Percentiles rank a stretch among this genome's conserved stretches.
Conservation (phyloP, 2,329 filamentous ascomycete species). For the Grosmannia huntii region DNA sequence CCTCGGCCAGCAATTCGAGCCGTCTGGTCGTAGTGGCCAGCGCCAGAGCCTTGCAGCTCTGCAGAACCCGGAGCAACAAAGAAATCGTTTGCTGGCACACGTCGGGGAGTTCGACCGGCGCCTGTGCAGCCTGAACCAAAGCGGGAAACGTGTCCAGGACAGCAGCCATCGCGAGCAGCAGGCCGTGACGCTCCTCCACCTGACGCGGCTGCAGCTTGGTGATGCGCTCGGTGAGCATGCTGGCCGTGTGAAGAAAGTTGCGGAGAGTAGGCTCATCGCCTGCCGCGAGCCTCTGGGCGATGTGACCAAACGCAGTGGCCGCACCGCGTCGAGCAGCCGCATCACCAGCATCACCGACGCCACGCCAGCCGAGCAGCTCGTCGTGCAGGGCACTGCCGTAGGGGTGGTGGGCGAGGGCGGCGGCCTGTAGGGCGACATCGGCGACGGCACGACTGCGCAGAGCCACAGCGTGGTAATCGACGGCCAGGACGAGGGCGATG, state of each 20-base stretch:
- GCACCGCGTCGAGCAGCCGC: conserved; percentile 59
- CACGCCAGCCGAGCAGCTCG: conserved; percentile 71
- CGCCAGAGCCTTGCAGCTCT: conserved; percentile 23
- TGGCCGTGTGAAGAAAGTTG: conserved; percentile 15
- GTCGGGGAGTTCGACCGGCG: background rate
- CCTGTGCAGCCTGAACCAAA: conserved; percentile 9
- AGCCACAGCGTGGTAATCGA: conserved; percentile 90
- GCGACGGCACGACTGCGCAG: conserved; percentile 71
- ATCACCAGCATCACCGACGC: conserved; percentile 67
- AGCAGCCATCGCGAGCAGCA: conserved; percentile 48
- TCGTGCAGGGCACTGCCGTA: conserved; percentile 59
- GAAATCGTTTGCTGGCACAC: background rate
- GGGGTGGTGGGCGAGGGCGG: conserved; percentile 48
- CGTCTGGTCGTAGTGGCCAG: conserved; percentile 40
- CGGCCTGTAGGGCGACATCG: conserved; percentile 59
- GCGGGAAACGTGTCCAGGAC: conserved; percentile 36
- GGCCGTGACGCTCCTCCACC: conserved; percentile 57
- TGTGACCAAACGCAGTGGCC: conserved; percentile 52
- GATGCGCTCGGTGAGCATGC: background rate
- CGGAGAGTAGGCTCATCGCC: background rate
- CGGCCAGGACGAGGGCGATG: conserved; percentile 73
- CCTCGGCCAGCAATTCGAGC: conserved; percentile 53
- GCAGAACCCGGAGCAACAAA: conserved; percentile 23
- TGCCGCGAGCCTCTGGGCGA: conserved; percentile 29
- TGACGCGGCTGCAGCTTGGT: conserved; percentile 37